Conservation (phyloP, 2,329 filamentous ascomycete genomes). For the Ophiostoma ips region DNA sequence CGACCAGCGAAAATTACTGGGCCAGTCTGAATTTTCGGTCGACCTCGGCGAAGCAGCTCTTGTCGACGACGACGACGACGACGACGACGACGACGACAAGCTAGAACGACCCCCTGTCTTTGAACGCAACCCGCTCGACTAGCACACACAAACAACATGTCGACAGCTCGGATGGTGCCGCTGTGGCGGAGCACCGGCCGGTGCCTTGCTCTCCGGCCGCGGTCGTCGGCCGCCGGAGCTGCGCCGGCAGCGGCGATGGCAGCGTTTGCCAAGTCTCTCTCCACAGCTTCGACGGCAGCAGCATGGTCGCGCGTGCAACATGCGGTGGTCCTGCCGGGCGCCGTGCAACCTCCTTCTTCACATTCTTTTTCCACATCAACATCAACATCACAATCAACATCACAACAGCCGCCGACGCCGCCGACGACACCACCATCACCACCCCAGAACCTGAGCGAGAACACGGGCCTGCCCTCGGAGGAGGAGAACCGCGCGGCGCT, state of each 20-base stretch:
- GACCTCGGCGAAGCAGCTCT: constrained; percentile 1
- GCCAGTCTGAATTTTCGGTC: constrained; percentile 7
- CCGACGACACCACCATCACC: neutral
- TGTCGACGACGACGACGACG: neutral
- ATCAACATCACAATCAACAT: neutral
- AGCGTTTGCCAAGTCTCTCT: neutral
- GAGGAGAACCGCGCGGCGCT: constrained; percentile 30
- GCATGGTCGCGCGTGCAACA: neutral
- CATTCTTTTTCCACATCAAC: neutral
- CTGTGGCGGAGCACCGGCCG: constrained; percentile 26
- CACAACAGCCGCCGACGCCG: neutral
- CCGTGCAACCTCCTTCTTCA: constrained; percentile 8
- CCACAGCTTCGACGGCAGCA: neutral
- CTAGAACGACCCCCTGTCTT: no score
- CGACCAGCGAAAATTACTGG: constrained; percentile 5
- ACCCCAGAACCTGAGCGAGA: no score
- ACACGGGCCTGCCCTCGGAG: neutral
- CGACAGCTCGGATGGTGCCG: constrained; percentile 34
- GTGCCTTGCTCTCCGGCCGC: constrained; percentile 26
- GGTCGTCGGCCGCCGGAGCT: constrained; percentile 17
- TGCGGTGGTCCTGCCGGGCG: constrained; percentile 8
- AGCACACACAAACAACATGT: constrained; percentile 1
- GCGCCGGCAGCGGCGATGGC: neutral
- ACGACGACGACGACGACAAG: neutral
- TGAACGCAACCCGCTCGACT: no score